Percentiles rank a stretch among this genome's conserved stretches.
These are phyloP conservation scores for Chaetomium sp. DNA, from an alignment of 2,329 filamentous ascomycete species.

Conservation along the genomic window DNA sequence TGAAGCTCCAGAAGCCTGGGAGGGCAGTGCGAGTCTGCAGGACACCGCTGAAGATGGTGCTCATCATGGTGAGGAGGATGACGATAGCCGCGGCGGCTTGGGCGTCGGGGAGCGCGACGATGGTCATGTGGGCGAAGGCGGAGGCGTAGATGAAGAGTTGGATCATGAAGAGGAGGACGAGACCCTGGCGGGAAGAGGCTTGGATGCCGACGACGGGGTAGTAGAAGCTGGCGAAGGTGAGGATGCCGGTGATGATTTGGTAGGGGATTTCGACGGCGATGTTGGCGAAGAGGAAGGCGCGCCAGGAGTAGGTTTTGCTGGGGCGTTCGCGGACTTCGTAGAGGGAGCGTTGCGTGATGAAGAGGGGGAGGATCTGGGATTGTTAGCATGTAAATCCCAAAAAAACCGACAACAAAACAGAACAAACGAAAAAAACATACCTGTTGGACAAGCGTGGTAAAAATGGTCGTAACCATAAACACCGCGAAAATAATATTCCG, in stretches of 20 bases:
- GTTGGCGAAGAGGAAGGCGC: slow-evolving; percentile 64
- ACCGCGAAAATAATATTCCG: slow-evolving; percentile 69
- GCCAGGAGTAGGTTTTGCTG: slow-evolving; percentile 69
- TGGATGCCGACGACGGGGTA: slow-evolving; percentile 53
- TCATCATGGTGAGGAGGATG: slow-evolving; percentile 53
- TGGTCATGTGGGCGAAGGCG: slow-evolving; percentile 67
- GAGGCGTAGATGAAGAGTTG: slow-evolving; percentile 65
- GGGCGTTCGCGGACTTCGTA: slow-evolving; percentile 75
- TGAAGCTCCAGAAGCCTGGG: slow-evolving; percentile 71
- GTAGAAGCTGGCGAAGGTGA: slow-evolving; percentile 63
- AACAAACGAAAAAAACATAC: slow-evolving; percentile 18
- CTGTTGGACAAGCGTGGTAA: slow-evolving; percentile 62
- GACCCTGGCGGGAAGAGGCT: slow-evolving; percentile 49
- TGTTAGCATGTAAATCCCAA: not conserved
- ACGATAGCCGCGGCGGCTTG: slow-evolving; percentile 61
- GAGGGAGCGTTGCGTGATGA: slow-evolving; percentile 64
- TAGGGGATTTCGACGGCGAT: slow-evolving; percentile 67
- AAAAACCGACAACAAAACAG: slow-evolving; percentile 18
- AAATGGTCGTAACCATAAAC: slow-evolving; percentile 72
- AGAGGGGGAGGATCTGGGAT: slow-evolving; percentile 62
- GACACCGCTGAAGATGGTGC: slow-evolving; percentile 58
- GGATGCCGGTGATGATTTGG: slow-evolving; percentile 56
- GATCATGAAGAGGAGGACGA: slow-evolving; percentile 59
- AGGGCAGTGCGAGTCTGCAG: slow-evolving; percentile 52
- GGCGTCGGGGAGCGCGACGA: slow-evolving; percentile 62